phyloP scores from a whole-genome alignment of 164 flowering plant genomes.

The Amborella trichopoda region DNA sequence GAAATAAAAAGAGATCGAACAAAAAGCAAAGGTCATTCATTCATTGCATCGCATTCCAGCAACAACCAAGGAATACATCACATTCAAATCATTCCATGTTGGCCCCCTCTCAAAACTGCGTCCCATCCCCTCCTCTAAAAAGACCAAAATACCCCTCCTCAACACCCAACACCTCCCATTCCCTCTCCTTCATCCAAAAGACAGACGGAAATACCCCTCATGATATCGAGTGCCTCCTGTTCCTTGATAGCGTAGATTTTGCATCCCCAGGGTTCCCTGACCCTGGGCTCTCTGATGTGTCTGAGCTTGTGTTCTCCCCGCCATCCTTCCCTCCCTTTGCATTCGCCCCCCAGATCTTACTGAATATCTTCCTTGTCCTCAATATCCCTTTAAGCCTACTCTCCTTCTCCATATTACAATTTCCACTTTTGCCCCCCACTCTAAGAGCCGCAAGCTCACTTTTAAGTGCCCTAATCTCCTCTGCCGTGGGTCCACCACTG shows the following conservation, averaged over 20 bases:
- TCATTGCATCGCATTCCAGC: too few species aligned
- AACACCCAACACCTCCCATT: conserved; percentile 2
- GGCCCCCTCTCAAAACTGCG: too few species aligned
- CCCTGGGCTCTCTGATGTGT: conserved; percentile 52
- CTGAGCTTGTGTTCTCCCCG: conserved; percentile 55
- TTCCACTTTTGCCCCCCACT: conserved; percentile 15
- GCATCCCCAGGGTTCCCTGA: conserved; percentile 39
- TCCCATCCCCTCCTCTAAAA: too few species aligned
- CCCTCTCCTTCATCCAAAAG: too few species aligned
- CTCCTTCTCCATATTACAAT: conserved; percentile 13
- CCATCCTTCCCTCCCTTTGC: too few species aligned
- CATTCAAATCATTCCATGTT: too few species aligned
- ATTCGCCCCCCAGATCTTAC: conserved; percentile 45
- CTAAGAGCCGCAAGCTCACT: conserved; percentile 45
- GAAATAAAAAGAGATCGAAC: too few species aligned
- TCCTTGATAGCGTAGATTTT: conserved; percentile 43
- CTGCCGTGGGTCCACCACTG: conserved; percentile 36
- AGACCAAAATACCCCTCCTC: too few species aligned
- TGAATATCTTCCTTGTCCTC: conserved; percentile 43
- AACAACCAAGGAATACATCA: too few species aligned
- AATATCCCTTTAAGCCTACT: conserved; percentile 36
- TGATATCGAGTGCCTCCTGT: conserved; percentile 44
- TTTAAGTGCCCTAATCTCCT: conserved; percentile 49
- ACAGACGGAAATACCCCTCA: too few species aligned
- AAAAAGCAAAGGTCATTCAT: too few species aligned